A percentile compares a stretch with the other conserved stretches of the same genome.
These are phyloP conservation scores for Termitomyces sp. DNA, from an alignment of 768 basidiomycete genomes.

Conservation along the genomic window DNA sequence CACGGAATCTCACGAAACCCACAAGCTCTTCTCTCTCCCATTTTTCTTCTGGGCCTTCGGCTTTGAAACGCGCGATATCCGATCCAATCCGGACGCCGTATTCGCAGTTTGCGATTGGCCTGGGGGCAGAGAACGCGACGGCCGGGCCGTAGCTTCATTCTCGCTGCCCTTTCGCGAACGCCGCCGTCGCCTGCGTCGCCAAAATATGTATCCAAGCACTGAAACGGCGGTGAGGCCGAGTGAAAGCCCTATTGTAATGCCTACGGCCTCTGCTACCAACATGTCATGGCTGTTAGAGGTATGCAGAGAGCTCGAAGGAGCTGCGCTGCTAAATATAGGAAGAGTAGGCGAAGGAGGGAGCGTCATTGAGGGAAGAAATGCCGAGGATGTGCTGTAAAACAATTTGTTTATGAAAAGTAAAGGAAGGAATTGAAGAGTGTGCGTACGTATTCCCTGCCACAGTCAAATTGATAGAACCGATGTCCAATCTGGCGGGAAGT, in stretches of 20 bases:
- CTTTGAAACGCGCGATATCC: neutral
- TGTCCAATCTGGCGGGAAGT: constrained; percentile 27
- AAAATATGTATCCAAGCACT: constrained; percentile 17
- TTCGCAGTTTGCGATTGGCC: neutral
- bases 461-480: constrained; percentile 30
- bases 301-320: constrained; percentile 2
- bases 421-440: neutral
- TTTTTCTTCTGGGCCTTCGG: neutral
- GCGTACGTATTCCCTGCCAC: constrained; percentile 33
- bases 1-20: neutral
- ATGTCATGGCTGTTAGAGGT: constrained; percentile 7
- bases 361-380: constrained; percentile 29
- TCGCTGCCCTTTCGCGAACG: constrained; percentile 4
- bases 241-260: constrained; percentile 23
- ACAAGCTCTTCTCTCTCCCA: neutral
- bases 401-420: neutral
- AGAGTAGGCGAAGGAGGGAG: constrained; percentile 30
- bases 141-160: constrained; percentile 3
- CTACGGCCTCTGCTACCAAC: constrained; percentile 17
- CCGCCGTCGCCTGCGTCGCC: constrained; percentile 17
- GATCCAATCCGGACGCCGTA: neutral
- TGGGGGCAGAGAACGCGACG: neutral
- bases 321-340: constrained; percentile 18
- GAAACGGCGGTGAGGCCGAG: constrained; percentile 21
- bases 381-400: constrained; percentile 17